A percentile compares a stretch with the other conserved stretches of the same genome.
phyloP scores from a whole-genome alignment of 495 filamentous ascomycete genomes.

The Penicillium riverlandense region DNA sequence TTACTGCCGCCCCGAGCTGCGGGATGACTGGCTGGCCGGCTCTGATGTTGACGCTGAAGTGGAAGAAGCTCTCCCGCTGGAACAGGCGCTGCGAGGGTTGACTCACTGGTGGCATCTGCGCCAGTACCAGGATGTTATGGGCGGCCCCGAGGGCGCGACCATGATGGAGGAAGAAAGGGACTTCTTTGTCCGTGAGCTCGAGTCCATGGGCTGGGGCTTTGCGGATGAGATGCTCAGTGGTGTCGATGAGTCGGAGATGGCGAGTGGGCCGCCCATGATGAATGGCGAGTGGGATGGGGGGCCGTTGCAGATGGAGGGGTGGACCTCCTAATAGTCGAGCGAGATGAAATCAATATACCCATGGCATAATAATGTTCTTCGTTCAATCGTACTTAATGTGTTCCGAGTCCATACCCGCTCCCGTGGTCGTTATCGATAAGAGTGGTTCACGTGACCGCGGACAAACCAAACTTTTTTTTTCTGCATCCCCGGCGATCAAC shows the following conservation, averaged over 20 bases:
- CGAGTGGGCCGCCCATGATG: constrained; percentile 20
- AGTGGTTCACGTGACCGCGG: constrained; percentile 20
- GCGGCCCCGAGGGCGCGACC: constrained; percentile 46
- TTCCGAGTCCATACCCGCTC: too few species aligned
- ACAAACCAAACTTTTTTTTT: constrained; percentile 30
- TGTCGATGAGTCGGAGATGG: constrained; percentile 38
- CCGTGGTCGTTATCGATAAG: too few species aligned
- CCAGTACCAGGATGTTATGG: constrained; percentile 75
- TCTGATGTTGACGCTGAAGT: constrained; percentile 87
- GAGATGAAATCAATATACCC: constrained; percentile 1
- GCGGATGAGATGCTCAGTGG: constrained; percentile 29
- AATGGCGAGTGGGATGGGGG: constrained; percentile 45
- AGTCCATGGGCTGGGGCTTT: constrained; percentile 64
- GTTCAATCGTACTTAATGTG: not conserved
- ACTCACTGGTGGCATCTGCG: constrained; percentile 91
- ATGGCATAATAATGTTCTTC: not conserved
- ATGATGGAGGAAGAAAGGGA: constrained; percentile 73
- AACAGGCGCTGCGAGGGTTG: constrained; percentile 78
- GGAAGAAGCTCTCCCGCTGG: constrained; percentile 82
- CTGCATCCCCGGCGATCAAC: constrained; percentile 9
- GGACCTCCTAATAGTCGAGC: constrained; percentile 6
- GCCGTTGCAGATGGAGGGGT: constrained; percentile 38
- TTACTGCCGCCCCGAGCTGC: constrained; percentile 82
- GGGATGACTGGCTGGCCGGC: constrained; percentile 93
- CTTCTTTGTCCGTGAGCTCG: constrained; percentile 85